Evolutionary conservation across 176 grass and related monocot species (phyloP).

Genomic region (Luzula sylvatica): DNA sequence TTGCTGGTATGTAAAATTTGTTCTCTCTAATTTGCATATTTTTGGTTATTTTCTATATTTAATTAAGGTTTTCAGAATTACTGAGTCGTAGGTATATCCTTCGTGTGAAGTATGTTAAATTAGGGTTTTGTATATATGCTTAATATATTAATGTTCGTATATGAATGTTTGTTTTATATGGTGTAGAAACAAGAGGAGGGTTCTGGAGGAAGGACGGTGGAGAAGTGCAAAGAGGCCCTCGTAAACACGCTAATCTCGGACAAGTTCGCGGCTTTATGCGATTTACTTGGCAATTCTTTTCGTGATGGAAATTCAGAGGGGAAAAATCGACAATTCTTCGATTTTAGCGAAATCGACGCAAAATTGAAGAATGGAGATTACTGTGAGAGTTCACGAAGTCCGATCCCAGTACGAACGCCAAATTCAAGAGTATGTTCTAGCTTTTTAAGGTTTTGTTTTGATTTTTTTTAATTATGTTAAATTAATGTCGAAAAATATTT

Average conservation of each 20-base stretch:
- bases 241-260: conserved; percentile 55
- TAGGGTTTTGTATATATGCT: too few species aligned
- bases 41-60: neutral
- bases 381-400: conserved; percentile 69
- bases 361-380: conserved; percentile 86
- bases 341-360: conserved; percentile 60
- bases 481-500: conserved; percentile 1
- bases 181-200: neutral
- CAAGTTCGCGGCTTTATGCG: conserved; percentile 69
- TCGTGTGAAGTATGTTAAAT: too few species aligned
- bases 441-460: neutral
- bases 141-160: too few species aligned
- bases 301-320: conserved; percentile 37
- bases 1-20: neutral
- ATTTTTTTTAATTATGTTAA: conserved; percentile 1
- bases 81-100: too few species aligned
- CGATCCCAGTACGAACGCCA: conserved; percentile 82
- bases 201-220: conserved; percentile 13
- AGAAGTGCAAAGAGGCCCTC: conserved; percentile 52
- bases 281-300: conserved; percentile 42
- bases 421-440: conserved; percentile 81
- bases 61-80: too few species aligned
- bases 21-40: neutral
- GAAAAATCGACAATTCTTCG: conserved; percentile 39
- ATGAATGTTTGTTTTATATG: too few species aligned